phyloP scores from a whole-genome alignment of 83 land plant species.

The Thuja plicata region DNA sequence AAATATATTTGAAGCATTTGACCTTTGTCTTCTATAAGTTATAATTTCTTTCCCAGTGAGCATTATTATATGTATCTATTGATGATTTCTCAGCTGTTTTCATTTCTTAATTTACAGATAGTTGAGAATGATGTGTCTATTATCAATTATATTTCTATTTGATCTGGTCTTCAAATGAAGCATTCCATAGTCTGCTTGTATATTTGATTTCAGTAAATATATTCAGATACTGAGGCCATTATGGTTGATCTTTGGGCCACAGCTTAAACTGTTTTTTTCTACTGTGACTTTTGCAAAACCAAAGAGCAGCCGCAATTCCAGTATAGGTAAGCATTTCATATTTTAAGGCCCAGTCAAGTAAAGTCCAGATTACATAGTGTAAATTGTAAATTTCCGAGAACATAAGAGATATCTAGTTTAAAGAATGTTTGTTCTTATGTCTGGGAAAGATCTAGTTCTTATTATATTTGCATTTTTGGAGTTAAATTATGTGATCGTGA shows the following conservation, averaged over 20 bases:
- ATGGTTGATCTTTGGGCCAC: constrained; percentile 25
- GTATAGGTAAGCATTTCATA: constrained; percentile 63
- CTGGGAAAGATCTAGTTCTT: background rate
- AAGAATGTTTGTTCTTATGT: background rate
- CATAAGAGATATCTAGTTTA: background rate
- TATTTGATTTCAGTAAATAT: background rate
- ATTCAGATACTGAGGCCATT: background rate
- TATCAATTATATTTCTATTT: background rate
- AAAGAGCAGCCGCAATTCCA: constrained; percentile 97
- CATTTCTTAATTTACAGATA: background rate
- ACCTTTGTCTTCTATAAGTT: background rate
- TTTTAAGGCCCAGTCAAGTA: background rate
- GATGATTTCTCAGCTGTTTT: background rate
- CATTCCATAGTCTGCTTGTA: background rate
- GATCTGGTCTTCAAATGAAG: background rate
- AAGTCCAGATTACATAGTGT: background rate
- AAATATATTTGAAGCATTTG: background rate
- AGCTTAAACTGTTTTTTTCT: constrained; percentile 92
- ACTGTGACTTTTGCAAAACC: constrained; percentile 96
- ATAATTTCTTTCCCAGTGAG: background rate
- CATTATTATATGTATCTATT: background rate
- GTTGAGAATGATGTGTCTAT: background rate
- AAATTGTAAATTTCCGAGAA: background rate
- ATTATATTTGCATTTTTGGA: background rate
- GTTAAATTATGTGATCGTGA: background rate